Evolutionary conservation across 1,139 yeast species (phyloP), one percentile per base, ranked within the genome.

Genomic region (Candida tropicalis): DNA sequence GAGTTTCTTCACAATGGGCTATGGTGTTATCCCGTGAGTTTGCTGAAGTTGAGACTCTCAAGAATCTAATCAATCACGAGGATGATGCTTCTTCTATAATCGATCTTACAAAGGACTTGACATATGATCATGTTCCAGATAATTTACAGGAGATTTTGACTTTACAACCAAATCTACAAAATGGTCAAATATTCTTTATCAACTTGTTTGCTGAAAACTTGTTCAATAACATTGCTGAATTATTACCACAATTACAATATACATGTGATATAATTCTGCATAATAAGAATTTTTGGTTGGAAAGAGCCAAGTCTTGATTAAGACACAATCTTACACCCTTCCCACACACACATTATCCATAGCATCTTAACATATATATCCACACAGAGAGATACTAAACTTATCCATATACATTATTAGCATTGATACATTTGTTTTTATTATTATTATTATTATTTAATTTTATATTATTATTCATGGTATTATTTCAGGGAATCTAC

Each of bases 1-100:
- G 79, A 35, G 81, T 89, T 4, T 84, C 95, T 10, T 79, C 89
- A 1, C 84, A 84, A 63, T 91, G 98, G 97, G 97, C 96, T 4
- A 69, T 80, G 51, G 82, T 83, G 9, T 74, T 91, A 40, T 76
- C 85, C 1, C 70, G 86, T 51, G 98, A 91, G 63, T 87, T 90
- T 55, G 78, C 75, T 38, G 93, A 87, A 58, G 82, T 89, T 41
- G 70, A 74, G 5, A 62, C 62, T 33, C 67, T 89, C 40, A 88
- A 84, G 50, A 61, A 64, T 25, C 62, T 70, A 42, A 56, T 79
- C 4, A 52, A 62, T 63, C 43, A 55, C 76, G 3, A 44, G 23
- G 26, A 26, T 9, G 35, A 37, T 25, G 24, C 13, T 3, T 25
- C 28, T 8, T 15, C 31, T 4, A 27, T 20, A 13, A 38, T 50